Base-by-base conservation (phyloP, 768 basidiomycete species). In the Lanmaoa rubissima region DNA sequence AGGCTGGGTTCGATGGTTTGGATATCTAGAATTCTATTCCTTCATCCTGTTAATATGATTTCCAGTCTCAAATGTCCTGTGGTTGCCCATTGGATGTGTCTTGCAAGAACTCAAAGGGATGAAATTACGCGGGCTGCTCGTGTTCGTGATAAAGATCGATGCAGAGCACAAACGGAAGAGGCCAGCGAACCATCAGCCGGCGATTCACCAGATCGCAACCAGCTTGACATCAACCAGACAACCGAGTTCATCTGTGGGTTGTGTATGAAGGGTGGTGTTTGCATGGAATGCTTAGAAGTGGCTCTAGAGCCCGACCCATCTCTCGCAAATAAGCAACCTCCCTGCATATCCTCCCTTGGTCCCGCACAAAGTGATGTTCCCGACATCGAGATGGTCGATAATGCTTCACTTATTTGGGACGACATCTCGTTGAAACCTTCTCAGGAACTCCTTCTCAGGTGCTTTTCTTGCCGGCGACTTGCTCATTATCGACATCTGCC, bases 1-100 rank as follows among this genome's bases (percentile, higher is more conserved):
- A 13, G 92, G 92, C 28, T 94, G 92, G 92, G 83, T 93, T 60
- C 80, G 83, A 73, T 94, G 92, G 90, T 90, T 68, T 54, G 80
- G 28, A 73, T 43, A 34, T 48, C n/a, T n/a, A 38, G 0, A 1
- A 1, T 34, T 38, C 5, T 42, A 32, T 43, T 55, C 43, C 45
- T 43, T 51, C 42, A 35, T 40, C 17, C 38, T 57, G 41, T 47
- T 68, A 10, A 69, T 35, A 10, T 41, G 3, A 24, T 48, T 65
- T 47, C 28, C 54, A 92, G 90, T 67, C 77, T 91, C 41, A 87
- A 84, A 68, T 94, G 92, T 58, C 87, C 89, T 14, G 83, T 92
- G 43, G 78, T 79, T 21, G 82, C 82, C 39, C 92, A 94, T 67
- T 93, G 88, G 89, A 79, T 72, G 38, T 94, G 91, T 67, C 75